phyloP scores from a whole-genome alignment of 441 rosid species.

The Manihot esculenta region DNA sequence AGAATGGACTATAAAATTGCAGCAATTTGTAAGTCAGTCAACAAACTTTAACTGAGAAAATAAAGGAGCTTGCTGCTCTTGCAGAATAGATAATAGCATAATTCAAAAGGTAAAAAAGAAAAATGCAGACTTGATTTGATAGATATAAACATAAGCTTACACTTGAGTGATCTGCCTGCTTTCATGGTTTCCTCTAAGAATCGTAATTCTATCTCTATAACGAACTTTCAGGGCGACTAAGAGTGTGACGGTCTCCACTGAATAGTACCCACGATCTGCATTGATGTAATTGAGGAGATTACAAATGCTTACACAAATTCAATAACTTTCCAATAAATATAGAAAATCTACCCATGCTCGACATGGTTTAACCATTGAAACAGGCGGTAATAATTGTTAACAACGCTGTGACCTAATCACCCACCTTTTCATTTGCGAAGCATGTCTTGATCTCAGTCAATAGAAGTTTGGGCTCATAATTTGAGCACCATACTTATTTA shows the following conservation, averaged over 20 bases:
- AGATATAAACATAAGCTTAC: conserved; percentile 44
- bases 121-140: not conserved
- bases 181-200: conserved; percentile 92
- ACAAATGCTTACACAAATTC: conserved; percentile 15
- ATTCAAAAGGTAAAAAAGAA: not conserved
- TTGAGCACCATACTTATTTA: not conserved
- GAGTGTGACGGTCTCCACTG: conserved; percentile 94
- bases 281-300: conserved; percentile 14
- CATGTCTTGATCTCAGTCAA: too few relatives aligned
- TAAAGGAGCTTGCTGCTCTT: not conserved
- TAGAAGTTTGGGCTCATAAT: too few relatives aligned
- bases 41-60: not conserved
- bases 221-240: conserved; percentile 96
- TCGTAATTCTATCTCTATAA: conserved; percentile 94
- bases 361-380: not conserved
- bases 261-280: conserved; percentile 98
- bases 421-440: too few relatives aligned
- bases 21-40: not conserved
- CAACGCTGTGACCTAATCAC: too few relatives aligned
- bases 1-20: too few relatives aligned
- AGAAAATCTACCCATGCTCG: not conserved
- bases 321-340: conserved; percentile 10
- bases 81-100: not conserved
- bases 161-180: conserved; percentile 98
- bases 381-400: not conserved